Evolutionary conservation across 148 eudicot species (phyloP).

Genomic region (Bassia scoparia): DNA sequence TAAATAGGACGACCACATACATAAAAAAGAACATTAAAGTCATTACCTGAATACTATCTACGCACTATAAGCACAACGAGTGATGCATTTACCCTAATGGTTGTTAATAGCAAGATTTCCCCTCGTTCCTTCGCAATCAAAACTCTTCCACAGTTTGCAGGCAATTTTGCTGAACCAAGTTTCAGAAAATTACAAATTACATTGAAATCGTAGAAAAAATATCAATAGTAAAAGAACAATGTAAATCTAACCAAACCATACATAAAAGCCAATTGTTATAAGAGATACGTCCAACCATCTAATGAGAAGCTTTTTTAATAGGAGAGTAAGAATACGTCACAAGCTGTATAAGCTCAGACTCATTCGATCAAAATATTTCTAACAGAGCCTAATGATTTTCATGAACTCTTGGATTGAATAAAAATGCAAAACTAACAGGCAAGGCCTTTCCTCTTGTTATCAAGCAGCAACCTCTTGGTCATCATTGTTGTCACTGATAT

Average conservation of each 20-base stretch:
- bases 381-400: not conserved
- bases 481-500: no score
- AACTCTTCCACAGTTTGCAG: slow-evolving; percentile 53
- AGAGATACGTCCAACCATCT: no score
- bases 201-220: not conserved
- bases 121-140: slow-evolving; percentile 54
- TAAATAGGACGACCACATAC: not conserved
- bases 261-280: not conserved
- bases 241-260: not conserved
- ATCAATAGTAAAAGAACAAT: not conserved
- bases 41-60: slow-evolving; percentile 93
- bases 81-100: slow-evolving; percentile 89
- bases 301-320: no score
- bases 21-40: not conserved
- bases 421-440: no score
- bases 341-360: not conserved
- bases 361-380: not conserved
- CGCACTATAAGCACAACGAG: slow-evolving; percentile 76
- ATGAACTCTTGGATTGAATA: not conserved
- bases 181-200: slow-evolving; percentile 11
- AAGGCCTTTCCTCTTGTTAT: not conserved
- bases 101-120: slow-evolving; percentile 63
- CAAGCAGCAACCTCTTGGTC: no score
- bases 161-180: slow-evolving; percentile 33
- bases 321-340: not conserved